phyloP scores from a whole-genome alignment of 805 yeast genomes.

The Pichia heedii region DNA sequence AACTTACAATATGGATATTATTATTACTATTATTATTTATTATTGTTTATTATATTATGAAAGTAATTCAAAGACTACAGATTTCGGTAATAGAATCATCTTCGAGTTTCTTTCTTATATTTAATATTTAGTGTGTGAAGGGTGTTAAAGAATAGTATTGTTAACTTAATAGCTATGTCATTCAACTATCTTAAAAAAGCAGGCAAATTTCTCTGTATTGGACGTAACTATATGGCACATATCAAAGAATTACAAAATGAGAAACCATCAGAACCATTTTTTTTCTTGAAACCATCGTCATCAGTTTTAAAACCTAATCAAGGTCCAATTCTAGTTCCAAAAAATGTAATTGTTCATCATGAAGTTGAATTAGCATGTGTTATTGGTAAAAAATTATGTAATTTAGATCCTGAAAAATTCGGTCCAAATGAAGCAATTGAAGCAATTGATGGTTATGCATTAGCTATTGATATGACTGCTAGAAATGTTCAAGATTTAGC shows the following conservation, averaged over 20 bases:
- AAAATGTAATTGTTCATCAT: constrained; percentile 74
- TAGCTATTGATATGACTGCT: constrained; percentile 92
- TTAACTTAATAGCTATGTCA: too few species aligned
- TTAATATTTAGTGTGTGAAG: too few species aligned
- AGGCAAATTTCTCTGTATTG: constrained; percentile 84
- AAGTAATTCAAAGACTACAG: too few species aligned
- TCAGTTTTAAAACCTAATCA: constrained; percentile 55
- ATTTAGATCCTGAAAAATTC: constrained; percentile 49
- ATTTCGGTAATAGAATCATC: too few species aligned
- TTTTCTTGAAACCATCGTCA: constrained; percentile 83
- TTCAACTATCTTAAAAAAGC: constrained; percentile 48
- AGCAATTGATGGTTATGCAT: constrained; percentile 76
- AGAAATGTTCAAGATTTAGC: constrained; percentile 94
- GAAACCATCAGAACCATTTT: constrained; percentile 81
- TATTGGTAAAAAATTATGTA: constrained; percentile 52
- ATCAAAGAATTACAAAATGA: constrained; percentile 80
- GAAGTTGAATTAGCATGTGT: constrained; percentile 88
- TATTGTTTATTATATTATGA: too few species aligned
- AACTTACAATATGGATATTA: too few species aligned
- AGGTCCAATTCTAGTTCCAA: constrained; percentile 80
- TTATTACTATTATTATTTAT: too few species aligned
- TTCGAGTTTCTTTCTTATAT: too few species aligned
- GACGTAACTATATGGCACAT: constrained; percentile 96
- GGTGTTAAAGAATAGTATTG: too few species aligned
- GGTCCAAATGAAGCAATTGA: constrained; percentile 61